A percentile compares a stretch with the other conserved stretches of the same genome.
Evolutionary conservation across 2,329 filamentous ascomycete genomes (phyloP).

Genomic region (Rhynchosporium agropyri): DNA sequence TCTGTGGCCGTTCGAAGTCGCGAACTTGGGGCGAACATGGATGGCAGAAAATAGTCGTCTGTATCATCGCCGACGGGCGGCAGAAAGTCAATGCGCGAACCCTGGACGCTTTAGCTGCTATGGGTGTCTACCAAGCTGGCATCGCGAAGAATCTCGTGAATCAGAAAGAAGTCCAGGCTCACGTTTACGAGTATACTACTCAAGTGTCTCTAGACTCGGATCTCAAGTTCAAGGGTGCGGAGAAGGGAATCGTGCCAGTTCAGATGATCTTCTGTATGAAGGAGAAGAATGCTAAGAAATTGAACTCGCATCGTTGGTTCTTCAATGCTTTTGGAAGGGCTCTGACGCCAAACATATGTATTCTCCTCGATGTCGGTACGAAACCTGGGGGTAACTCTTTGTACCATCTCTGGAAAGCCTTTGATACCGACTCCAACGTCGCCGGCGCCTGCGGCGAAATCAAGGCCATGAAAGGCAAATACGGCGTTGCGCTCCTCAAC

Average conservation of each 20-base stretch:
- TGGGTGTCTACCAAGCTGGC: constrained; percentile 97
- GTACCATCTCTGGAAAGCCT: constrained; percentile 99
- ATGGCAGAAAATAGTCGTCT: constrained; percentile 99
- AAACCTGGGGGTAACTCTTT: constrained; percentile 85
- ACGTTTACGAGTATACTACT: constrained; percentile 98
- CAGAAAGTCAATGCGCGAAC: constrained; percentile 92
- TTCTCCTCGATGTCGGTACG: constrained; percentile 94
- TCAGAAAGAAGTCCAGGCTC: constrained; percentile 89
- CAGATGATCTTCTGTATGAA: constrained; percentile 99
- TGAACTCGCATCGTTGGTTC: constrained; percentile 99
- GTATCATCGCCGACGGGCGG: constrained; percentile 92
- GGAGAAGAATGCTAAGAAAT: constrained; percentile 95
- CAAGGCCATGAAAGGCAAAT: constrained; percentile 91
- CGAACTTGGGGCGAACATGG: constrained; percentile 96
- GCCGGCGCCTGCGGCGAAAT: constrained; percentile 97
- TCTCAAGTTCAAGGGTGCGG: constrained; percentile 97
- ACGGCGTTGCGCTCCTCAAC: constrained; percentile 82
- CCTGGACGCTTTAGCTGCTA: constrained; percentile 89
- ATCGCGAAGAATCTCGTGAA: constrained; percentile 99
- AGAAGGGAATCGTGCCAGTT: constrained; percentile 97
- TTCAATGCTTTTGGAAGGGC: constrained; percentile 97
- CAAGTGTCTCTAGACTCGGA: constrained; percentile 95
- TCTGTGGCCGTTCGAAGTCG: constrained; percentile 89
- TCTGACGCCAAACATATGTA: constrained; percentile 94
- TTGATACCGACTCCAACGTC: constrained; percentile 96